Percentiles rank a stretch among this genome's conserved stretches.
Evolutionary conservation across 2,329 filamentous ascomycete genomes (phyloP).

Genomic region (Cyphellophora attinorum): DNA sequence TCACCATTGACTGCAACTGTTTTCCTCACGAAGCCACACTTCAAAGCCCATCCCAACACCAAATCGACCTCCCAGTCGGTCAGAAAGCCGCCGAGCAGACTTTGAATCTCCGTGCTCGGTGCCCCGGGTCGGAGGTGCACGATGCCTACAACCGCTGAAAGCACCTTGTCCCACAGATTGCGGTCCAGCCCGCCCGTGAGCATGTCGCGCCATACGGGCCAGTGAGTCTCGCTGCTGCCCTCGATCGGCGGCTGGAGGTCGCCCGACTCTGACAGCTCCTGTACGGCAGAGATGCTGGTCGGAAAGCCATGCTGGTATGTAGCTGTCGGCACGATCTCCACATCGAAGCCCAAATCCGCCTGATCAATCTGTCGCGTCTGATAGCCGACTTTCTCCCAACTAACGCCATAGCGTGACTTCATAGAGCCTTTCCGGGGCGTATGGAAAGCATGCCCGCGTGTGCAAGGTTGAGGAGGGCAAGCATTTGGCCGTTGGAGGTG

Average conservation of each 20-base stretch:
- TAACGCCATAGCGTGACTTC: constrained; percentile 34
- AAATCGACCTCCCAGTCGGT: constrained; percentile 1
- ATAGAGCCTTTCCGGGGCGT: constrained; percentile 28
- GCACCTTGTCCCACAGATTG: constrained; percentile 32
- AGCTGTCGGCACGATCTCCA: constrained; percentile 27
- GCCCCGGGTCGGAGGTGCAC: constrained; percentile 32
- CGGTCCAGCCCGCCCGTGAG: constrained; percentile 28
- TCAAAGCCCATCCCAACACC: constrained; percentile 2
- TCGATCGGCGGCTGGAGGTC: constrained; percentile 15
- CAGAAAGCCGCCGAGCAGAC: constrained; percentile 6
- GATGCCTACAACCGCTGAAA: constrained; percentile 32
- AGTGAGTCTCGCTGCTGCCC: constrained; percentile 18
- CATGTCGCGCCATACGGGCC: constrained; percentile 40
- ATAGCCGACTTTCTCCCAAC: constrained; percentile 33
- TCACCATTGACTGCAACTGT: constrained; percentile 2
- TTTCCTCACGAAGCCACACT: constrained; percentile 2
- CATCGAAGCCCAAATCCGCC: constrained; percentile 29
- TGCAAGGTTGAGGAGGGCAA: constrained; percentile 20
- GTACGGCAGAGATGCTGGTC: constrained; percentile 14
- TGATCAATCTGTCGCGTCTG: constrained; percentile 37
- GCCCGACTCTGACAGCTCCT: constrained; percentile 22
- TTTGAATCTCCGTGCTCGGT: constrained; percentile 23
- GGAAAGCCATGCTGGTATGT: constrained; percentile 33
- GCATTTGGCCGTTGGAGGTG: constrained; percentile 14
- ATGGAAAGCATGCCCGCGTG: constrained; percentile 26